Evolutionary conservation across 1,284 basidiomycete species (phyloP).

Genomic region (Ustilago bromivora): DNA sequence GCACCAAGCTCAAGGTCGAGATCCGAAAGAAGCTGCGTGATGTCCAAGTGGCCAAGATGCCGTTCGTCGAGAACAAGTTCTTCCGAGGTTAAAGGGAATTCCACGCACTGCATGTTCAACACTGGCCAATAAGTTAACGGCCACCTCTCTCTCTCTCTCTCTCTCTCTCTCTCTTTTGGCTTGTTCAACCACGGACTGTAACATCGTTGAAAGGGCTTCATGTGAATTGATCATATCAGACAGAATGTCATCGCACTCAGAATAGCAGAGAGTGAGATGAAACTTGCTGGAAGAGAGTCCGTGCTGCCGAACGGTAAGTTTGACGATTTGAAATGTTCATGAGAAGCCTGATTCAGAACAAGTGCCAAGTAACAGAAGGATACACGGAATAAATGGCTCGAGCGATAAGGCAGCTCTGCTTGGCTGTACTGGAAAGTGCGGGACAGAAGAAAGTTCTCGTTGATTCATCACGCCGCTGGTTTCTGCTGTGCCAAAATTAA

Average conservation of each 20-base stretch:
- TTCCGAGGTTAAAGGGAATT: conserved; percentile 52
- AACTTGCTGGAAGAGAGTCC: background rate
- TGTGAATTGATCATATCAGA: background rate
- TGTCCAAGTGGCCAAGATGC: conserved; percentile 81
- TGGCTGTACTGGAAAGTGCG: background rate
- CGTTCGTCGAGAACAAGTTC: conserved; percentile 75
- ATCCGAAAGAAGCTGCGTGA: conserved; percentile 80
- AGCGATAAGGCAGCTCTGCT: background rate
- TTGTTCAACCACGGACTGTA: conserved; percentile 14
- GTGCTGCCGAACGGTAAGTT: background rate
- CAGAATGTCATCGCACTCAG: background rate
- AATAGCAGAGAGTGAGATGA: background rate
- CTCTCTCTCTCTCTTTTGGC: background rate
- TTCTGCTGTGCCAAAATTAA: background rate
- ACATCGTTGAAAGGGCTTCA: background rate
- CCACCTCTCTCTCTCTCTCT: background rate
- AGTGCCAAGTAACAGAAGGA: background rate
- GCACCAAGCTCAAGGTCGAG: conserved; percentile 82
- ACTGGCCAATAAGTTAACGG: background rate
- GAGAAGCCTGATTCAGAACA: background rate
- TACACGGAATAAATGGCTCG: background rate
- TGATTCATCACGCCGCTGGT: conserved; percentile 9
- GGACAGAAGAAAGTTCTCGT: conserved; percentile 29
- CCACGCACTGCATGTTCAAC: conserved; percentile 4
- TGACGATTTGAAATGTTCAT: background rate